Evolutionary conservation across 257 asterid species (phyloP).

Genomic region (Linderniella brevidens): DNA sequence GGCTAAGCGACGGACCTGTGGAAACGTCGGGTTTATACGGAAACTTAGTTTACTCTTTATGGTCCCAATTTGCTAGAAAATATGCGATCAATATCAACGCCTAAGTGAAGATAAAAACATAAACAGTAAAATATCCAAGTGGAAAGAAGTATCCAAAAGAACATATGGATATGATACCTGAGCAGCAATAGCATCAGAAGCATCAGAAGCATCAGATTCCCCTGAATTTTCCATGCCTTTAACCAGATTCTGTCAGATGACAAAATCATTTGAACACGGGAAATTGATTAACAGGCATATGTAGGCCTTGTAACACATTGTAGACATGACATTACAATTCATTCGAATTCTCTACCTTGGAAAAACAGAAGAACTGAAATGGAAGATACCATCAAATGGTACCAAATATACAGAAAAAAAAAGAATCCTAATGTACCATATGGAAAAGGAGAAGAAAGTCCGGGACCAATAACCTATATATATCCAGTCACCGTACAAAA

Average conservation of each 20-base stretch:
- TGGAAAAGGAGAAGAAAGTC: no score
- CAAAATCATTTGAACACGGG: not conserved
- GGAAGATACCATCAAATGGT: not conserved
- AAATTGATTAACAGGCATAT: not conserved
- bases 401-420: no score
- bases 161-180: slow-evolving; percentile 30
- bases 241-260: slow-evolving; percentile 31
- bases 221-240: slow-evolving; percentile 38
- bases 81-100: not conserved
- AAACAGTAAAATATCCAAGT: not conserved
- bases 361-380: not conserved
- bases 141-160: slow-evolving; percentile 1
- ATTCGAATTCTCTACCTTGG: no score
- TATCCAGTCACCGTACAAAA: no score
- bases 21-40: slow-evolving; percentile 9
- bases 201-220: slow-evolving; percentile 29
- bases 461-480: no score
- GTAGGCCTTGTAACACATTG: not conserved
- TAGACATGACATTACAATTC: no score
- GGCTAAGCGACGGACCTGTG: slow-evolving; percentile 59
- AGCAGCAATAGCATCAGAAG: slow-evolving; percentile 40
- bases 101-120: no score
- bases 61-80: not conserved
- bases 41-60: not conserved
- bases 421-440: no score